Conservation (phyloP, 2,329 filamentous ascomycete genomes). For the Scedosporium apiospermum region DNA sequence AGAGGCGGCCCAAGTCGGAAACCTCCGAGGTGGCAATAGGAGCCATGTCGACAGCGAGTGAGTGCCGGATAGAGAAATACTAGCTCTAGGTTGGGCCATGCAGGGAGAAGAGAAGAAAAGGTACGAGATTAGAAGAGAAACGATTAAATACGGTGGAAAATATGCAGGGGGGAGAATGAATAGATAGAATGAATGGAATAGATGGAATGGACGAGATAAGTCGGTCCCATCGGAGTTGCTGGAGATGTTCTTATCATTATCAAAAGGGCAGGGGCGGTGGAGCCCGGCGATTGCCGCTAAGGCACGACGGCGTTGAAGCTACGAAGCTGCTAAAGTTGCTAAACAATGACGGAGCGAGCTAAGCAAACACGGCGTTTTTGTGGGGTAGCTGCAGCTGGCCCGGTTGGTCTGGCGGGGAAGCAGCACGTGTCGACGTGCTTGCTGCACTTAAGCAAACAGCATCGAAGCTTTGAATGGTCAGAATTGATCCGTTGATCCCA, state of each 20-base stretch:
- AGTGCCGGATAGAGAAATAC: neutral
- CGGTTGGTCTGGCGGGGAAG: too few species aligned
- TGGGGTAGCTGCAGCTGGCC: too few species aligned
- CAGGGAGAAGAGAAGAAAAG: neutral
- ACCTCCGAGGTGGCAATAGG: conserved; percentile 4
- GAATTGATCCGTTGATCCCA: too few species aligned
- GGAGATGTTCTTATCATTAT: neutral
- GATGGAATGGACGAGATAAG: neutral
- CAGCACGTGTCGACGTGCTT: too few species aligned
- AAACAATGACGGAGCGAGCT: too few species aligned
- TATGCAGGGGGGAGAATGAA: neutral
- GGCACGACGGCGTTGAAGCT: neutral
- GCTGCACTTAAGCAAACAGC: too few species aligned
- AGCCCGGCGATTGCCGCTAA: conserved; percentile 5
- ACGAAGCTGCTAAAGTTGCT: neutral
- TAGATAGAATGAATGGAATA: neutral
- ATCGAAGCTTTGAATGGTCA: too few species aligned
- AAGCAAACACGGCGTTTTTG: too few species aligned
- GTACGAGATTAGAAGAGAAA: neutral
- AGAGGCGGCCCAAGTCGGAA: neutral
- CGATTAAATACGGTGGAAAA: neutral
- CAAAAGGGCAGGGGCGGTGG: neutral
- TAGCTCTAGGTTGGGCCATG: neutral
- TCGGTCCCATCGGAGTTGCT: neutral
- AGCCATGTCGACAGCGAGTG: neutral